Evolutionary conservation across 305 asterid species (phyloP), one percentile per base, ranked within the genome.

Genomic region (Plantago rigida): DNA sequence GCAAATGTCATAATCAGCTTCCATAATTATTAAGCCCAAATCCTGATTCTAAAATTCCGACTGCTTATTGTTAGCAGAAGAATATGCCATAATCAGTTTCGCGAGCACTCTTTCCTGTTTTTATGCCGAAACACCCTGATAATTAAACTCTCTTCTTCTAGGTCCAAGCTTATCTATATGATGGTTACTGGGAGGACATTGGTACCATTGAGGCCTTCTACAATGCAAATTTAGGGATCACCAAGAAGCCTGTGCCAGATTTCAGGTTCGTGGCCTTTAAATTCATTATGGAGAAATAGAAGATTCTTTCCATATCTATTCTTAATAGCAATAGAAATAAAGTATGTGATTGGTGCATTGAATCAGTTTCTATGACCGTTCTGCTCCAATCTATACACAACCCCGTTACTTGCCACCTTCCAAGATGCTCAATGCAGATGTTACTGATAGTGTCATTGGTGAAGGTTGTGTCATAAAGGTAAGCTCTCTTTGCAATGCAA

Each of bases 101-200:
- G 11, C 17, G 2, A 6, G 10, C 10, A 36, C 44, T 36, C 2
- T 5, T 26, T 12, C 22, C 44, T 5, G 6, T 12, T 1, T 13
- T 53, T 53, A 14, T 11, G 44, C 1, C 6, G 42, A 12, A 26
- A 28, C 14, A 26, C 59, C 7, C 42, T 28, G 14, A 52, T 12
- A 28, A 28, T 0, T 13, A 53, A 28, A 26, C 11, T 42, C 47
- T 69, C 41, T 41, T 65, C 9, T 42, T 36, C 53, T 82, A 83
- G 89, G 89, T 83, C 29, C 89, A 83, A 63, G 89, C 89, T 45
- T 83, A 81, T 61, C 67, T 83, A 45, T 83, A 72, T 47, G 87
- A 83, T 67, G 89, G 89, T 47, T 83, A 83, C 69, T 80, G 89
- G 89, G 89, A 83, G 70, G 89, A 83, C 72, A 82, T 82, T 63